These are phyloP conservation scores for Scenedesmus sp. DNA, from an alignment of 163 green algal species.

Conservation along the genomic window DNA sequence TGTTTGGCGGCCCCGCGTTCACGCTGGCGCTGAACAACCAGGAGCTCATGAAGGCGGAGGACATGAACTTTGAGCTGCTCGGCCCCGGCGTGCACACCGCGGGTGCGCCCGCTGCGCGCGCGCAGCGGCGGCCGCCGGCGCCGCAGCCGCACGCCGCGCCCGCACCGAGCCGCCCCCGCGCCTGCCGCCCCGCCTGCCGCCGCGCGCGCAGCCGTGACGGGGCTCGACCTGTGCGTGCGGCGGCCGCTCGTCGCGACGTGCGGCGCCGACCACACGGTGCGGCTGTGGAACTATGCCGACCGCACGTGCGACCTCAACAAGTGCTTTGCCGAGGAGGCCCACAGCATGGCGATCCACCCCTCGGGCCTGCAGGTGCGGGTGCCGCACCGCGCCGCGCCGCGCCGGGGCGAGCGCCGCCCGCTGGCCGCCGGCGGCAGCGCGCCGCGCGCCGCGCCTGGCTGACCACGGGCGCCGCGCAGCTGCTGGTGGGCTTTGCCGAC, in stretches of 20 bases:
- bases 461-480: too few relatives aligned
- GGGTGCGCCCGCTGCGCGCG: neutral
- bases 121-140: too few relatives aligned
- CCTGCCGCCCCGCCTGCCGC: neutral
- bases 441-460: neutral
- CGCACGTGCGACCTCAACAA: slow-evolving; percentile 77
- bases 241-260: slow-evolving; percentile 84
- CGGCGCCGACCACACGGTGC: slow-evolving; percentile 76
- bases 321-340: slow-evolving; percentile 73
- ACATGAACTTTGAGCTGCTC: slow-evolving; percentile 83
- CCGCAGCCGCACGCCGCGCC: neutral
- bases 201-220: slow-evolving; percentile 61
- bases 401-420: neutral
- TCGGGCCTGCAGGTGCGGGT: slow-evolving; percentile 72
- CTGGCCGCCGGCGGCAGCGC: neutral
- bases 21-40: slow-evolving; percentile 74
- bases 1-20: slow-evolving; percentile 62
- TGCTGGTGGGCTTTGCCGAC: slow-evolving; percentile 89
- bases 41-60: slow-evolving; percentile 81
- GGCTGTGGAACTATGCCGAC: slow-evolving; percentile 90
- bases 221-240: slow-evolving; percentile 81
- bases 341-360: slow-evolving; percentile 83
- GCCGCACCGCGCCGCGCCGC: too few relatives aligned
- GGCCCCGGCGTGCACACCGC: slow-evolving; percentile 38
- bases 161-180: neutral